phyloP scores from a whole-genome alignment of 768 basidiomycete genomes.

The Russula sp. region DNA sequence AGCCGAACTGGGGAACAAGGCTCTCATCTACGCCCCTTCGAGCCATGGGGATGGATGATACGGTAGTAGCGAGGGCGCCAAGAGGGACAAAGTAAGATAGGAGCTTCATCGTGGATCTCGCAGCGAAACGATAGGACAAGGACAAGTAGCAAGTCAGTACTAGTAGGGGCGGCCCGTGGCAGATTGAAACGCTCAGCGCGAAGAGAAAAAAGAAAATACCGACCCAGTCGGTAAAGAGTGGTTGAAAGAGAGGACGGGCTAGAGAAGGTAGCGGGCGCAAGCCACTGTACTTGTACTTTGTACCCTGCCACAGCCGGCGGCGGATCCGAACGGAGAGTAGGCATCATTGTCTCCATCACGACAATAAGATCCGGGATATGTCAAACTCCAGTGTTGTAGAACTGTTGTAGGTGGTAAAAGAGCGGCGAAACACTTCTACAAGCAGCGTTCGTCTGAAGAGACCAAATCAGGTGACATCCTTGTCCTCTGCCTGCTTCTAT shows the following conservation, averaged over 20 bases:
- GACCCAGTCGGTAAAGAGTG: conserved; percentile 18
- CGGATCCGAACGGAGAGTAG: not conserved
- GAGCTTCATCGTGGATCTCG: conserved; percentile 9
- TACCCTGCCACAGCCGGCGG: too few relatives aligned
- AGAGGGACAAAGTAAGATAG: conserved; percentile 4
- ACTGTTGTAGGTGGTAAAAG: not conserved
- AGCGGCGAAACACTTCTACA: not conserved
- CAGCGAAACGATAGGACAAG: not conserved
- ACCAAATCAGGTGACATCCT: too few relatives aligned
- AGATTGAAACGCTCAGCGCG: conserved; percentile 8
- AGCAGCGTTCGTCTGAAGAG: too few relatives aligned
- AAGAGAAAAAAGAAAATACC: conserved; percentile 5
- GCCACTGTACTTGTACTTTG: not conserved
- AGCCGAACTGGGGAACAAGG: conserved; percentile 47
- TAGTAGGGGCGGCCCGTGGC: not conserved
- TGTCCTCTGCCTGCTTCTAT: too few relatives aligned
- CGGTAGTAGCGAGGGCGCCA: not conserved
- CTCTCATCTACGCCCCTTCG: conserved; percentile 7
- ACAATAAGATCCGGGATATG: too few relatives aligned
- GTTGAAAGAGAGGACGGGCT: not conserved
- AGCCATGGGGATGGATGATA: conserved; percentile 8
- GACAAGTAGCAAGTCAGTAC: not conserved
- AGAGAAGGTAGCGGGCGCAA: not conserved
- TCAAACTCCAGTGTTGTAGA: too few relatives aligned
- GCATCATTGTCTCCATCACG: not conserved